Percentiles rank a stretch among this genome's conserved stretches.
Conservation (phyloP, 2,329 filamentous ascomycete species). For the Colletotrichum sp. region DNA sequence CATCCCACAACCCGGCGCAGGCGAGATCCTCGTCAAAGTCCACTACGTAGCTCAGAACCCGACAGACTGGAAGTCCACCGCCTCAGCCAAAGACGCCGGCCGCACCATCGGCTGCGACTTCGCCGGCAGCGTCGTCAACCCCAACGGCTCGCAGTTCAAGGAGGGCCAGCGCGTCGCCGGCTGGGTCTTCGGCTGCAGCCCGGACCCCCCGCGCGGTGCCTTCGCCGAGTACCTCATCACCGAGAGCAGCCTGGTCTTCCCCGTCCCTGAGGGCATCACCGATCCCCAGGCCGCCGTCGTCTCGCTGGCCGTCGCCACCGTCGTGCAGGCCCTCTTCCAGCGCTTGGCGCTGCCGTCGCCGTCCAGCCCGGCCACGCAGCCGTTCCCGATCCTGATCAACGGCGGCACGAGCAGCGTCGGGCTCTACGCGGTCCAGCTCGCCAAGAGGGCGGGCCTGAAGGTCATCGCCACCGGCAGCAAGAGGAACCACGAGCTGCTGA, state of each 20-base stretch:
- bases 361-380: neutral
- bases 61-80: conserved; percentile 35
- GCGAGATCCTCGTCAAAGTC: conserved; percentile 37
- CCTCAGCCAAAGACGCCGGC: conserved; percentile 21
- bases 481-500: conserved; percentile 41
- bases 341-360: conserved; percentile 2
- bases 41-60: conserved; percentile 37
- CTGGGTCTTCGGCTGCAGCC: conserved; percentile 32
- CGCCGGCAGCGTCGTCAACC: conserved; percentile 32
- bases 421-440: conserved; percentile 15
- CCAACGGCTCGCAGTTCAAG: conserved; percentile 32
- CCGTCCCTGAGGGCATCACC: neutral
- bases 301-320: conserved; percentile 8
- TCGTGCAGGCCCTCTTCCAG: conserved; percentile 17
- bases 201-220: conserved; percentile 14
- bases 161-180: conserved; percentile 37
- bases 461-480: conserved; percentile 22
- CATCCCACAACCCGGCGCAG: conserved; percentile 29
- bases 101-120: conserved; percentile 38
- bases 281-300: conserved; percentile 9
- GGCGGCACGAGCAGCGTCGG: conserved; percentile 27
- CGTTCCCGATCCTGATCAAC: conserved; percentile 27
- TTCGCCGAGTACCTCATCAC: conserved; percentile 19
- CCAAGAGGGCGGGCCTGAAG: conserved; percentile 4
- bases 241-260: conserved; percentile 15